Percentiles rank a stretch among this genome's conserved stretches.
phyloP scores from a whole-genome alignment of 2,329 filamentous ascomycete genomes.

The Neonectria ditissima region DNA sequence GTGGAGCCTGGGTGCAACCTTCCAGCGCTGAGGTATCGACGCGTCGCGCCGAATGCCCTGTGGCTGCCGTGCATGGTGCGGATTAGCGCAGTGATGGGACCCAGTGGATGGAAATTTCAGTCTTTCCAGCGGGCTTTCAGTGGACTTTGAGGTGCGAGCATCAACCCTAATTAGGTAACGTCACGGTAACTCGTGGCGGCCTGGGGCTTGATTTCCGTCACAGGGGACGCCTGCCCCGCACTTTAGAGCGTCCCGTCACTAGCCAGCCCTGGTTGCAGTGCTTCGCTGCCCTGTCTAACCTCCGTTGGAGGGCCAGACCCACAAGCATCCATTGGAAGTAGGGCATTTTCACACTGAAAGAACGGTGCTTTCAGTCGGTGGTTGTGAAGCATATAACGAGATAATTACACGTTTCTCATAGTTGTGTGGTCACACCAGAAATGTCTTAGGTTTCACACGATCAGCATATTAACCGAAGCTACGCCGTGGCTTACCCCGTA shows the following conservation, averaged over 20 bases:
- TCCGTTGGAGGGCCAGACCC: constrained; percentile 5
- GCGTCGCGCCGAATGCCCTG: constrained; percentile 23
- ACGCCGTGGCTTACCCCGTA: not conserved
- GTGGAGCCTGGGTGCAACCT: not conserved
- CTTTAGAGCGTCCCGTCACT: constrained; percentile 10
- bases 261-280: constrained; percentile 8
- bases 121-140: constrained; percentile 5
- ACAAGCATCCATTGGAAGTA: not conserved
- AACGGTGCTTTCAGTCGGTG: not conserved
- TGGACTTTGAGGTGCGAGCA: too few species aligned
- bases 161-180: constrained; percentile 12
- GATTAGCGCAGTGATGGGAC: not conserved
- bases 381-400: not conserved
- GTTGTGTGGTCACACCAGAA: not conserved
- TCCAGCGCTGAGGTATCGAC: constrained; percentile 8
- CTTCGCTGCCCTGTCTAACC: constrained; percentile 6
- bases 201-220: constrained; percentile 1
- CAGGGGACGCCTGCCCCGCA: constrained; percentile 15
- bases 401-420: not conserved
- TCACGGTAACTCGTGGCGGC: constrained; percentile 5
- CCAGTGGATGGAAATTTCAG: not conserved
- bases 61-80: not conserved
- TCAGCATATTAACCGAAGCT: not conserved
- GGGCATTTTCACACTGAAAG: not conserved
- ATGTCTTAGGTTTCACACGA: not conserved